Evolutionary conservation across 371 early-diverging fungal genomes (phyloP).

Genomic region (Syncephalastrum monosporum): DNA sequence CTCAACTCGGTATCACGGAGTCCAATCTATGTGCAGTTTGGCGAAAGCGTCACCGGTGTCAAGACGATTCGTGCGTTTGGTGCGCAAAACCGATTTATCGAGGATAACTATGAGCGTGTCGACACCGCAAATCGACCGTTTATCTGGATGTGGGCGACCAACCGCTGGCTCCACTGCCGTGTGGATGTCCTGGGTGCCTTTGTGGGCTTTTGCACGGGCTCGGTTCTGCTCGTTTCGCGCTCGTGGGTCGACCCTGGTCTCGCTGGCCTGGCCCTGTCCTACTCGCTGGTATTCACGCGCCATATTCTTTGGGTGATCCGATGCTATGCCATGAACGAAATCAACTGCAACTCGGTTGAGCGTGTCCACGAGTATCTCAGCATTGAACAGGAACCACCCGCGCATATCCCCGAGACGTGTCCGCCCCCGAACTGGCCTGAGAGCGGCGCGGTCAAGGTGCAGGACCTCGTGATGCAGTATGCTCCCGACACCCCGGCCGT

Average conservation of each 20-base stretch:
- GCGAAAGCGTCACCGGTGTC: slow-evolving; percentile 75
- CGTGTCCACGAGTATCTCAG: slow-evolving; percentile 76
- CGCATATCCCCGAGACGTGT: slow-evolving; percentile 38
- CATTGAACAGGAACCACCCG: slow-evolving; percentile 70
- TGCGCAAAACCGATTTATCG: slow-evolving; percentile 57
- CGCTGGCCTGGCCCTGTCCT: slow-evolving; percentile 80
- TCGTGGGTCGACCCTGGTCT: slow-evolving; percentile 66
- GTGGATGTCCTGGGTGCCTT: slow-evolving; percentile 71
- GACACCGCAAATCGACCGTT: slow-evolving; percentile 81
- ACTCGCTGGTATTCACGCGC: slow-evolving; percentile 65
- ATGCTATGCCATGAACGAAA: slow-evolving; percentile 77
- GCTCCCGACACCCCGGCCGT: slow-evolving; percentile 68
- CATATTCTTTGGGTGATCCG: slow-evolving; percentile 80
- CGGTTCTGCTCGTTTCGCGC: slow-evolving; percentile 50
- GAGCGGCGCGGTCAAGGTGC: slow-evolving; percentile 63
- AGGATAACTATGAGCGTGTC: slow-evolving; percentile 55
- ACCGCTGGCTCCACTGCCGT: slow-evolving; percentile 87
- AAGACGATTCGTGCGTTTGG: slow-evolving; percentile 80
- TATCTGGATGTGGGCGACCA: slow-evolving; percentile 81
- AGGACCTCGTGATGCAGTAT: slow-evolving; percentile 67
- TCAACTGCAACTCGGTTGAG: slow-evolving; percentile 75
- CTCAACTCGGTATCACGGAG: slow-evolving; percentile 78
- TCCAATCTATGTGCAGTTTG: slow-evolving; percentile 79
- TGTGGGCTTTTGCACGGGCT: slow-evolving; percentile 71
- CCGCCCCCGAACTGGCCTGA: slow-evolving; percentile 74